Evolutionary conservation across 2,329 filamentous ascomycete genomes (phyloP), one percentile per base, ranked within the genome.

Genomic region (Colletotrichum tanaceti): DNA sequence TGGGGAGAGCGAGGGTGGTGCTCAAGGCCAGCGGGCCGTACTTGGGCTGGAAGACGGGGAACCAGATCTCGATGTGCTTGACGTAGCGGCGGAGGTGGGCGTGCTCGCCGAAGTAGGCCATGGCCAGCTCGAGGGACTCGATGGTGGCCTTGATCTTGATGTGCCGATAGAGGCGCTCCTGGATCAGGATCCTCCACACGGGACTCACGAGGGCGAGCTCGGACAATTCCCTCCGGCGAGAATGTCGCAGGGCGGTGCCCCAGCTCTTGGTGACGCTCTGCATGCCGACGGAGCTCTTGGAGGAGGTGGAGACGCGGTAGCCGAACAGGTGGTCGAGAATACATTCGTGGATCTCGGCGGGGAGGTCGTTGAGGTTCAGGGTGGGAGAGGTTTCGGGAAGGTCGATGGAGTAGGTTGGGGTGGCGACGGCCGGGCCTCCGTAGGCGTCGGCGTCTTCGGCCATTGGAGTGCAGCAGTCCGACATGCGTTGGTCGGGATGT

Each of bases 61-160:
- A 91, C 90, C 91, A 93, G 49, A 93, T 84, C 78, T 93, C 91
- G 68, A 93, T 86, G 74, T 93, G 91, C 72, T 89, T 89, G 68
- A 93, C 88, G 72, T 92, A 88, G 10, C 79, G 73, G 22, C 86
- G 84, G 6, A 93, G 84, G 73, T 91, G 87, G 35, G 84, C 81
- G 68, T 89, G 84, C 11, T 78, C 72, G 18, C 80, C 77, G 72
- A 93, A 91, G 82, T 90, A 93, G 41, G 80, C 71, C 71, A 86
- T 82, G 7, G 90, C 87, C 55, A 88, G 83, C 49, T 86, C 80
- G 47, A 92, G 79, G 18, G 86, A 90, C n/a, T 86, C 83, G 44
- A 86, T 81, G 0, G 90, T 92, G 0, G 90, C 91, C 79, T 92
- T 91, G 73, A 93, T 82, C 78, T 93, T 93, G 79, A 93, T 87